Base-by-base conservation (phyloP, 129 eudicot species). In the Sambucus nigra region DNA sequence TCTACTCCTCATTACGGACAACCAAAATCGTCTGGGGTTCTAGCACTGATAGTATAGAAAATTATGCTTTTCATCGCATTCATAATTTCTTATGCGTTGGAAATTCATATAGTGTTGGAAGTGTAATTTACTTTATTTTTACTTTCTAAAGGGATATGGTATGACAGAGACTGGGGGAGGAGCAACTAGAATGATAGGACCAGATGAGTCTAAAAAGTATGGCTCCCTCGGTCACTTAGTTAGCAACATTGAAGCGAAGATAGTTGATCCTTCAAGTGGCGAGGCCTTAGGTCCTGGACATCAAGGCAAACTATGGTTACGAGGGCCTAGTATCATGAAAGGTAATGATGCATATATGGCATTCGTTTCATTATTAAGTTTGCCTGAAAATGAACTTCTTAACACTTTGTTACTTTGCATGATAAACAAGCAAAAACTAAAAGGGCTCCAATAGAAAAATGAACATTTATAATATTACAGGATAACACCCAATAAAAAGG, bases 81-180 rank as follows among this genome's bases (percentile, higher is more conserved):
- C 13, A 8, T 15, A 35, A 35, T 35, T 35, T 35, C 9, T 35
- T 35, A 7, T 35, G 3, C 13, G 42, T 35, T 35, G 8, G 12
- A 7, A 35, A 35, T 35, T 12, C 6, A n/a, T 35, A 35, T 35
- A 8, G 42, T 2, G 42, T 29, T 29, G 35, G 5, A 29, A 3
- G 35, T 8, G 8, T 27, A 20, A 15, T 24, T 67, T 49, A 35
- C 22, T 22, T 11, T n/a, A 0, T 28, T 28, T 42, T 47, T 39
- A 53, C 55, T 5, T 21, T 25, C 39, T 33, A 16, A 50, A 91
- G 99, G 99, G 99, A 41, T 91, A 49, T 47, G 99, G 99, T 47
- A 46, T 91, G 84, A 91, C 99, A 0, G 99, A 91, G 80, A 85
- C 82, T 11, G 78, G 74, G 40, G 99, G 99, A 64, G 89, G 58